These are phyloP conservation scores for Penicillium arizonense DNA, from an alignment of 495 filamentous ascomycete species.

Conservation along the genomic window DNA sequence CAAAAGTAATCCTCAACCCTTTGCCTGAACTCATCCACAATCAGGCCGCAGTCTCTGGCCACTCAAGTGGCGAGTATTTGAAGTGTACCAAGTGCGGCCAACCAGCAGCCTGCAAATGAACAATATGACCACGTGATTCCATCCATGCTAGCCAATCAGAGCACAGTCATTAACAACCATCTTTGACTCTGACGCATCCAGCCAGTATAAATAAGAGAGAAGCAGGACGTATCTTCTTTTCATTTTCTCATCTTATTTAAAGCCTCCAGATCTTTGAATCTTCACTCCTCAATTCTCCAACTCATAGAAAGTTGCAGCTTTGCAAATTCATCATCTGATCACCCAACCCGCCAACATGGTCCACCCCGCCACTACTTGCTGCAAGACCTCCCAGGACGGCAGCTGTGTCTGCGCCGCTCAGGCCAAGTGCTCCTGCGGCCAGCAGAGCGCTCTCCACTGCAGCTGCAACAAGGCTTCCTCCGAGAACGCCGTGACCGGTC, in stretches of 20 bases:
- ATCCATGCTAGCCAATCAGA: constrained; percentile 21
- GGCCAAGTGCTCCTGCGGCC: constrained; percentile 82
- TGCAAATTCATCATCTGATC: constrained; percentile 3
- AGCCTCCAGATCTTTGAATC: not conserved
- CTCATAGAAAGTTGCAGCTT: not conserved
- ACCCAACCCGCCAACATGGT: constrained; percentile 40
- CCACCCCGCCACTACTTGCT: constrained; percentile 59
- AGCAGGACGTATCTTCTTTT: constrained; percentile 2
- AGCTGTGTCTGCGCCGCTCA: constrained; percentile 61
- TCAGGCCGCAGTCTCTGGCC: not conserved
- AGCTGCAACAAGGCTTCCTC: constrained; percentile 71
- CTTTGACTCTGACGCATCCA: constrained; percentile 13
- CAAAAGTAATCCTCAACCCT: constrained; percentile 5
- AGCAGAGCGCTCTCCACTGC: constrained; percentile 82
- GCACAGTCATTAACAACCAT: constrained; percentile 27
- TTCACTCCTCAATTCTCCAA: not conserved
- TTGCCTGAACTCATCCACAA: not conserved
- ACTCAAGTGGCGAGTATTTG: constrained; percentile 7
- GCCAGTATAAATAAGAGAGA: constrained; percentile 30
- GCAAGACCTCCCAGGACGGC: constrained; percentile 52
- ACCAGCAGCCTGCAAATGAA: constrained; percentile 6
- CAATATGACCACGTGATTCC: constrained; percentile 7
- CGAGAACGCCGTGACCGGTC: constrained; percentile 73
- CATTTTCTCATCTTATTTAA: not conserved
- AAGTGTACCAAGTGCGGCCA: not conserved